Conservation (phyloP, 768 basidiomycete species). For the Auriscalpium vulgare region DNA sequence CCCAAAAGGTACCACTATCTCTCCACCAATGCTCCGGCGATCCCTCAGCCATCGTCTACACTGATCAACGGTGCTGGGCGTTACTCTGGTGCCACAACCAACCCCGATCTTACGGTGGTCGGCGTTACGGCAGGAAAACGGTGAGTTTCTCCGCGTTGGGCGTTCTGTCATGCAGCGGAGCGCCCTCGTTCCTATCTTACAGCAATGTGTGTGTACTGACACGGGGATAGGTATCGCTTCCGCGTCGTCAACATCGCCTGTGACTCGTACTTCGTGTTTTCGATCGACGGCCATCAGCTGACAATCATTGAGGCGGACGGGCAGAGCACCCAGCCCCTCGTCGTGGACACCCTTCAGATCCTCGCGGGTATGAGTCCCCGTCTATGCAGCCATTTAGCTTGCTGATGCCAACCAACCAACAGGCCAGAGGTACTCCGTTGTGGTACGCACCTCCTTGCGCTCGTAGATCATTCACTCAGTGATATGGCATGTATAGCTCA, state of each 20-base stretch:
- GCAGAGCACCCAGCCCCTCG: conserved; percentile 11
- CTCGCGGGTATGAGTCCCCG: conserved; percentile 11
- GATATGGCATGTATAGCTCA: conserved; percentile 7
- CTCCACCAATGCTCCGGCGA: conserved; percentile 23
- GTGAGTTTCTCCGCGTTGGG: conserved; percentile 35
- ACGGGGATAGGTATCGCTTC: conserved; percentile 35
- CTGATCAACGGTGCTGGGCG: not conserved
- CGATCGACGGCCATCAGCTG: conserved; percentile 20
- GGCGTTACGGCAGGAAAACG: conserved; percentile 33
- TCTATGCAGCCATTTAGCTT: not conserved
- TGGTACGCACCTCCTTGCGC: not conserved
- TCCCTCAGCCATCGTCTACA: not conserved
- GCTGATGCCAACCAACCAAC: not conserved
- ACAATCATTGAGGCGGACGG: conserved; percentile 25
- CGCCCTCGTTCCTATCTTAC: not conserved
- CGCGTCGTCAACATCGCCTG: conserved; percentile 46
- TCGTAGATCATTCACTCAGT: not conserved
- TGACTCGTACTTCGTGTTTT: conserved; percentile 22
- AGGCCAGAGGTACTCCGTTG: not conserved
- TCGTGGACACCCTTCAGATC: conserved; percentile 19
- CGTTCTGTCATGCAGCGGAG: conserved; percentile 23
- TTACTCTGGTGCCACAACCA: not conserved
- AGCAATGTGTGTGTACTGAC: not conserved
- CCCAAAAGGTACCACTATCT: conserved; percentile 21
- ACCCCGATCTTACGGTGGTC: conserved; percentile 36